A percentile compares a stretch with the other conserved stretches of the same genome.
These are phyloP conservation scores for Monosporascus sp. DNA, from an alignment of 2,329 filamentous ascomycete genomes.

Conservation along the genomic window DNA sequence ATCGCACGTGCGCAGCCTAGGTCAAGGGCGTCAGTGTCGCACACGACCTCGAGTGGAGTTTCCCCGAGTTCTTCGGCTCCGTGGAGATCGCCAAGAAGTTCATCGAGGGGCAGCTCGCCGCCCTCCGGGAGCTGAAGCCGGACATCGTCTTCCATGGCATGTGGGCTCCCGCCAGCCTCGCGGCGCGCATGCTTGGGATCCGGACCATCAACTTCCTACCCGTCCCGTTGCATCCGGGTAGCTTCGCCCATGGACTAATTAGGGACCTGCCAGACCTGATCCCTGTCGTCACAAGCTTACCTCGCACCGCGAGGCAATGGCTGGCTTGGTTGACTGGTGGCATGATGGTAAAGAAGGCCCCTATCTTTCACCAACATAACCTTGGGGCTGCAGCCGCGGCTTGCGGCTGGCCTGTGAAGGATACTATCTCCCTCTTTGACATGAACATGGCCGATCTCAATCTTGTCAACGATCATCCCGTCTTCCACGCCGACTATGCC, in stretches of 20 bases:
- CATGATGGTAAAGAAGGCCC: background rate
- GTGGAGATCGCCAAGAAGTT: background rate
- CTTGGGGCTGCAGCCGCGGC: background rate
- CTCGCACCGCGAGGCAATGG: background rate
- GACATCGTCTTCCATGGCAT: background rate
- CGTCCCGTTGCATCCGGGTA: background rate
- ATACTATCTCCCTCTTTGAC: background rate
- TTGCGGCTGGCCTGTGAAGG: background rate
- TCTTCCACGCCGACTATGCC: background rate
- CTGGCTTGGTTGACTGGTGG: background rate
- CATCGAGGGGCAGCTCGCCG: background rate
- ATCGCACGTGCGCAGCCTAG: background rate
- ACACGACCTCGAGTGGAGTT: background rate
- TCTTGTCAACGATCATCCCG: background rate
- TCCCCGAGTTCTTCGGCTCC: background rate
- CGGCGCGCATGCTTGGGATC: background rate
- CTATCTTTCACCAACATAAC: background rate
- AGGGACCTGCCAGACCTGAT: background rate
- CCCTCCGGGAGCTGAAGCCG: background rate
- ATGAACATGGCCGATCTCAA: background rate
- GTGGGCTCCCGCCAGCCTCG: background rate
- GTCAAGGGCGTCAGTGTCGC: background rate
- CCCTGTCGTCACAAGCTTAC: background rate
- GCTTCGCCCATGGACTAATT: background rate
- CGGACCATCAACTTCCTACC: background rate